phyloP scores from a whole-genome alignment of 1,284 basidiomycete species.

The Ustilago xerochloae region DNA sequence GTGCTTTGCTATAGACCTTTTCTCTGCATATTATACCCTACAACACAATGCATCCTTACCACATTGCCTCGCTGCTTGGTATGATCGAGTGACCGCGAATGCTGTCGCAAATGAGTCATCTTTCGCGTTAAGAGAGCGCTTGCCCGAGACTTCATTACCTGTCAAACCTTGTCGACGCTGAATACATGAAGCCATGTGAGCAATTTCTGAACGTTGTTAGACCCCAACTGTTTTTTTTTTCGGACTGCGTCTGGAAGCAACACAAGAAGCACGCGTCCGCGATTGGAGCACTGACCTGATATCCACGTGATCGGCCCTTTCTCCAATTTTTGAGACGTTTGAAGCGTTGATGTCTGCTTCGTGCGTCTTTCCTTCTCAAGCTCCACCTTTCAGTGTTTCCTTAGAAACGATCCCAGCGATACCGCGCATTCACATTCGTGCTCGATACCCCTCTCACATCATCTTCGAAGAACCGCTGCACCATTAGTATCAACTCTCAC shows the following conservation, averaged over 20 bases:
- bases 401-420: no score
- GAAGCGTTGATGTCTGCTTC: conserved; percentile 8
- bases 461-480: no score
- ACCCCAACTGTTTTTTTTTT: neutral
- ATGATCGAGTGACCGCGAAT: neutral
- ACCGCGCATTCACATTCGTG: no score
- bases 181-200: neutral
- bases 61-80: no score
- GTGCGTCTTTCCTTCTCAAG: conserved; percentile 3
- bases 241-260: neutral
- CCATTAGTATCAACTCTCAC: no score
- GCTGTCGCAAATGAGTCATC: no score
- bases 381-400: no score
- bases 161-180: neutral
- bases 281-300: conserved; percentile 8
- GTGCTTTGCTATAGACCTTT: neutral
- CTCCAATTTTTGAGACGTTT: conserved; percentile 12
- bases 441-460: no score
- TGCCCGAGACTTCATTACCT: no score
- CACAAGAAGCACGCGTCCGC: conserved; percentile 9
- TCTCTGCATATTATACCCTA: neutral
- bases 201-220: neutral
- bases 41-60: neutral
- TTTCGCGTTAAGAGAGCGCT: no score
- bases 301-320: conserved; percentile 28